Evolutionary conservation across 2,329 filamentous ascomycete species (phyloP).

Genomic region (Ophiostoma sp.): DNA sequence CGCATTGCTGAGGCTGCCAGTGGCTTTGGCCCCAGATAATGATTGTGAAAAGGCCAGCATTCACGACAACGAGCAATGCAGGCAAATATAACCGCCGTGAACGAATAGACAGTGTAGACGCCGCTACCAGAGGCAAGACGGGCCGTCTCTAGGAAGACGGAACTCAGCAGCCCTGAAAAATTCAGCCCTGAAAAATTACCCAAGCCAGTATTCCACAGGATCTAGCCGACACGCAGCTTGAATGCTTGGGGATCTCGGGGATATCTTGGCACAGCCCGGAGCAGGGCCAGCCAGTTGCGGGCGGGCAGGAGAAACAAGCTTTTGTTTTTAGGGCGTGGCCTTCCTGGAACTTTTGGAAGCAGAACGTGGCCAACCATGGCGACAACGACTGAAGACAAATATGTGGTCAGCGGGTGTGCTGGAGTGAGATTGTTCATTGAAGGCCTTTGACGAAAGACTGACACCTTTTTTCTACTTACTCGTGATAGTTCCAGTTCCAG

Average conservation of each 20-base stretch:
- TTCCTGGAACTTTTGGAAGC: slow-evolving; percentile 14
- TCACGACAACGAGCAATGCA: slow-evolving; percentile 20
- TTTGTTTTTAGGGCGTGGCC: neutral
- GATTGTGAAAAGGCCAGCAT: slow-evolving; percentile 9
- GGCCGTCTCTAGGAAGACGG: slow-evolving; percentile 21
- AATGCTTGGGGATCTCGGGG: slow-evolving; percentile 22
- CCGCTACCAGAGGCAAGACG: slow-evolving; percentile 19
- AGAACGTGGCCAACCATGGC: slow-evolving; percentile 1
- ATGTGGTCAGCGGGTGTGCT: neutral
- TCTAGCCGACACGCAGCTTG: slow-evolving; percentile 23
- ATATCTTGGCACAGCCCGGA: slow-evolving; percentile 6
- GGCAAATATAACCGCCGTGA: slow-evolving; percentile 16
- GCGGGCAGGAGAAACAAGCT: neutral
- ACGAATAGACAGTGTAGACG: slow-evolving; percentile 23
- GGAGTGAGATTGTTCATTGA: neutral
- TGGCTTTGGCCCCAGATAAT: neutral
- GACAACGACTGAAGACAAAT: neutral
- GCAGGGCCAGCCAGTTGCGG: neutral
- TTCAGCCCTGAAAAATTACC: slow-evolving; percentile 15
- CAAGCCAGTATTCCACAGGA: slow-evolving; percentile 23
- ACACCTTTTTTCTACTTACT: neutral
- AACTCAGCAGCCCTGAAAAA: too few relatives aligned
- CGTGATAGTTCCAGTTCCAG: slow-evolving; percentile 17
- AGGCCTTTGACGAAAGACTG: neutral
- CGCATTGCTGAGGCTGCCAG: neutral